Conservation (phyloP, 2,329 filamentous ascomycete species). For the Penicillium hordei region DNA sequence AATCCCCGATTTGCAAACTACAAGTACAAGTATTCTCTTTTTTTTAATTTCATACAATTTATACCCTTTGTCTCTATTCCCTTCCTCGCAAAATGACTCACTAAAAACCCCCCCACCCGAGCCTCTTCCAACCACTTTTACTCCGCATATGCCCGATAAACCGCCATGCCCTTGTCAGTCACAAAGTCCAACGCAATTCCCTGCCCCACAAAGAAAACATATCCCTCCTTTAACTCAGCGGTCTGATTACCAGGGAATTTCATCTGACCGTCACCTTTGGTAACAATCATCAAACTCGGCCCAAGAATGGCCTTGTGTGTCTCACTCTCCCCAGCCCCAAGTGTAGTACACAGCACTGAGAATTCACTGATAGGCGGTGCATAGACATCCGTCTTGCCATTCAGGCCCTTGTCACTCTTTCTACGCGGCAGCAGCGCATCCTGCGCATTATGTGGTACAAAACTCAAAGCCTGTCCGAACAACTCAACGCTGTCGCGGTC, state of each 20-base stretch:
- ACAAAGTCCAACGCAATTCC: constrained; percentile 52
- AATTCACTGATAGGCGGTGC: constrained; percentile 71
- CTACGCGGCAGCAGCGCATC: constrained; percentile 57
- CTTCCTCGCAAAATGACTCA: not conserved
- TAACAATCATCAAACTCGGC: constrained; percentile 64
- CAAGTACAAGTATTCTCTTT: not conserved
- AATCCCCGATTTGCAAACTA: constrained; percentile 27
- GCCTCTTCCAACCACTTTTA: constrained; percentile 12
- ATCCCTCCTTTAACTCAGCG: constrained; percentile 60
- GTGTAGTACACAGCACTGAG: constrained; percentile 61
- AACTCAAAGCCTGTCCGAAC: constrained; percentile 64
- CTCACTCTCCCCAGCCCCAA: constrained; percentile 61
- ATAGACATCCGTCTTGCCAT: constrained; percentile 64
- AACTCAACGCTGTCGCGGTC: constrained; percentile 64
- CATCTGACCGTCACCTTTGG: constrained; percentile 59
- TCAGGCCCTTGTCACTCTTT: constrained; percentile 52
- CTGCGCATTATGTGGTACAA: constrained; percentile 58
- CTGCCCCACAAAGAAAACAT: constrained; percentile 66
- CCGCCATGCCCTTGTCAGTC: constrained; percentile 46
- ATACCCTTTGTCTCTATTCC: no score
- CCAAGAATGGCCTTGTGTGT: constrained; percentile 56
- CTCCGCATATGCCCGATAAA: constrained; percentile 50
- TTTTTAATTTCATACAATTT: not conserved
- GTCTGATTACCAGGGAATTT: constrained; percentile 52
- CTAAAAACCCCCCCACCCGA: not conserved